Evolutionary conservation across 495 filamentous ascomycete species (phyloP).

Genomic region (Tuber melanosporum): DNA sequence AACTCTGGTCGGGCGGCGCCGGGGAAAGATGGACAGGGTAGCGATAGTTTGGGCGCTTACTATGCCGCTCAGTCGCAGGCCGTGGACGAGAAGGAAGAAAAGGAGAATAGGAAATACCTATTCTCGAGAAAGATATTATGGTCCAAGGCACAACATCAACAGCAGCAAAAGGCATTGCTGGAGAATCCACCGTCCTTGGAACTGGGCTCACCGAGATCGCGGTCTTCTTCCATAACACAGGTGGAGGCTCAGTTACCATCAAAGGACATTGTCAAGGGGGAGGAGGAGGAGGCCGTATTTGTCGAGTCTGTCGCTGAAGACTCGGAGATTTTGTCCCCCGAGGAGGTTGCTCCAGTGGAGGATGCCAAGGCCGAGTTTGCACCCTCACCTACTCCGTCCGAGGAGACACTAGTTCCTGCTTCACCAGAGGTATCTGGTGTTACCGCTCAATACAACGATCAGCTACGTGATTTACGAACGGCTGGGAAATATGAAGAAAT

Average conservation of each 20-base stretch:
- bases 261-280: slow-evolving; percentile 11
- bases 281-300: slow-evolving; percentile 16
- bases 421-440: slow-evolving; percentile 42
- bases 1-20: slow-evolving; percentile 56
- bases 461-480: slow-evolving; percentile 64
- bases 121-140: slow-evolving; percentile 42
- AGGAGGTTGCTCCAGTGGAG: slow-evolving; percentile 33
- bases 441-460: slow-evolving; percentile 59
- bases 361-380: slow-evolving; percentile 40
- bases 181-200: slow-evolving; percentile 25
- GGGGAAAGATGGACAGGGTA: slow-evolving; percentile 65
- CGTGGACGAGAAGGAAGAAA: slow-evolving; percentile 37
- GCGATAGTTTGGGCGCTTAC: slow-evolving; percentile 40
- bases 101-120: slow-evolving; percentile 40
- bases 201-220: slow-evolving; percentile 15
- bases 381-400: slow-evolving; percentile 45
- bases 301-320: slow-evolving; percentile 44
- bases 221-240: slow-evolving; percentile 27
- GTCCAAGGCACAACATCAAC: slow-evolving; percentile 42
- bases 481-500: slow-evolving; percentile 71
- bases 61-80: slow-evolving; percentile 29
- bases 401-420: slow-evolving; percentile 17
- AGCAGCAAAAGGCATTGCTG: slow-evolving; percentile 35
- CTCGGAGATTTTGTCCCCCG: slow-evolving; percentile 9
- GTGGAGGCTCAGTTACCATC: slow-evolving; percentile 25